Evolutionary conservation across 106 monocot genomes (phyloP).

Genomic region (Alisma plantagoaquatica): DNA sequence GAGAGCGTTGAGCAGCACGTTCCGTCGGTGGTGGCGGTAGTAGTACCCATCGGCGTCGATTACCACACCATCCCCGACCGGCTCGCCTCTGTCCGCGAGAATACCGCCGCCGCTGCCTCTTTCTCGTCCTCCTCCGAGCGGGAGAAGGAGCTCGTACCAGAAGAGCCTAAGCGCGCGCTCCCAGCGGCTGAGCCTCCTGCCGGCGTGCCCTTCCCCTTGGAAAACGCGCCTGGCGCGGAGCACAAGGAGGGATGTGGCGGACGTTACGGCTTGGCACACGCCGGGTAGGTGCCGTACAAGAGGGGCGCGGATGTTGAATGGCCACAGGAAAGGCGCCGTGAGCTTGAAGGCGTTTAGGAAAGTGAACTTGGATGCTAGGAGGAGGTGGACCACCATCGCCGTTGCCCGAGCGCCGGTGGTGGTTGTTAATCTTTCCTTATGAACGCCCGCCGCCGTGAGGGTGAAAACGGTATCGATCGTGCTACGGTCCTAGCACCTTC

Average conservation of each 20-base stretch:
- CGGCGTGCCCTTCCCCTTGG: no score
- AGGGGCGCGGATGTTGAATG: not conserved
- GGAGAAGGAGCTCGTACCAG: not conserved
- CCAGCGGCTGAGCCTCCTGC: not conserved
- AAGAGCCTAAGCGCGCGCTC: not conserved
- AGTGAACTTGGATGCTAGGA: not conserved
- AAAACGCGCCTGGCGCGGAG: not conserved
- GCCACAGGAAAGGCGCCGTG: not conserved
- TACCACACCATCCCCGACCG: no score
- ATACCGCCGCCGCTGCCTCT: not conserved
- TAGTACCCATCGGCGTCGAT: no score
- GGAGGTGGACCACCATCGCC: not conserved
- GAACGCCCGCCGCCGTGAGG: no score
- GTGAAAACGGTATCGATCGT: no score
- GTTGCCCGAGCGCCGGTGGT: no score
- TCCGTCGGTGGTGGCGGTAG: not conserved
- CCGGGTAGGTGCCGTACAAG: not conserved
- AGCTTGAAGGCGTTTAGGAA: not conserved
- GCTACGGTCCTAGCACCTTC: no score
- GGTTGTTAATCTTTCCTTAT: no score
- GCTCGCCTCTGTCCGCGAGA: no score
- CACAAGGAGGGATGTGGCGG: not conserved
- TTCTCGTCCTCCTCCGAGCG: no score
- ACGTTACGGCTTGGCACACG: not conserved
- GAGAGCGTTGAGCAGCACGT: not conserved